A percentile compares a stretch with the other conserved stretches of the same genome.
Evolutionary conservation across 1,284 basidiomycete genomes (phyloP).

Genomic region (Rhizopogon parksii): DNA sequence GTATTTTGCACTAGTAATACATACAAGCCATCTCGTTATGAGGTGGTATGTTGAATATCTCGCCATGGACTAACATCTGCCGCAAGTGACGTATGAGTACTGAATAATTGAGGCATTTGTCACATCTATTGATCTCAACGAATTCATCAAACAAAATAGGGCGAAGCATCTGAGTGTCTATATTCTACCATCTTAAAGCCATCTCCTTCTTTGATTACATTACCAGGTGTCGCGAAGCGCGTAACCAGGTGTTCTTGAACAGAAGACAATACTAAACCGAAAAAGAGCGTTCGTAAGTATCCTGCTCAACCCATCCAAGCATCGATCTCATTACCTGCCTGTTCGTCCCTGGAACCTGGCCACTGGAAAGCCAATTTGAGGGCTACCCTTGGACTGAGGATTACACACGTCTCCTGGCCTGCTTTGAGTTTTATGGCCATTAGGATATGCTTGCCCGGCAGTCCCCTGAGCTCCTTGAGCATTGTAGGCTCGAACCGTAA

Average conservation of each 20-base stretch:
- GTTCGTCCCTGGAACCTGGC: not conserved
- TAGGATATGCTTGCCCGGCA: not conserved
- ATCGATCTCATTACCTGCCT: not conserved
- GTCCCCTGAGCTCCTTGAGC: not conserved
- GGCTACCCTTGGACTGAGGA: not conserved
- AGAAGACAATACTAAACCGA: not conserved
- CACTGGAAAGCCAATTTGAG: slow-evolving; percentile 1
- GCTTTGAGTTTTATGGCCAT: not conserved
- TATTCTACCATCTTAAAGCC: not conserved
- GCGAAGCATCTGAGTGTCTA: not conserved
- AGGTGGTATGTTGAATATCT: too few relatives aligned
- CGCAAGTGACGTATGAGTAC: not conserved
- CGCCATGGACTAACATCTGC: too few relatives aligned
- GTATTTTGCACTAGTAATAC: too few relatives aligned
- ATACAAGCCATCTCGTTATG: too few relatives aligned
- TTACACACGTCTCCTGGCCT: not conserved
- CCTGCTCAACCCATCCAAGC: not conserved
- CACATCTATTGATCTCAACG: not conserved
- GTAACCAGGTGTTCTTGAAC: not conserved
- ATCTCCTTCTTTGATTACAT: not conserved
- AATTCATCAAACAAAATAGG: not conserved
- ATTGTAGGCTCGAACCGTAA: not conserved
- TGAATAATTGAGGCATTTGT: not conserved
- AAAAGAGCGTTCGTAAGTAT: not conserved
- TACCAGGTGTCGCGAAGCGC: not conserved